Base-by-base conservation (phyloP, 2,329 filamentous ascomycete genomes). In the Thelonectria rubi region DNA sequence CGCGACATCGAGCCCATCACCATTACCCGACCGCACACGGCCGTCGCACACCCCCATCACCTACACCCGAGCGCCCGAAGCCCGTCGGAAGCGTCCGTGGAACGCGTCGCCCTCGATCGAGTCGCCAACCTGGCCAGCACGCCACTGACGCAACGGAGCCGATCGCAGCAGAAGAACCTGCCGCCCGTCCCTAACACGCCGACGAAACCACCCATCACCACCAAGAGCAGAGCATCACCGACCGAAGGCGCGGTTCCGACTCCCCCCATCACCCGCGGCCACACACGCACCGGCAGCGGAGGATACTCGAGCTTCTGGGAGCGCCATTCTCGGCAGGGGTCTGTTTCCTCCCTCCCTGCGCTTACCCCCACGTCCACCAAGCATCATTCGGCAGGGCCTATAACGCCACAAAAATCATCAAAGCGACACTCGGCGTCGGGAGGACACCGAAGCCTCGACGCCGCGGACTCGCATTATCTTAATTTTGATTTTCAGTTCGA, bases 81-180 rank as follows among this genome's bases (percentile, higher is more conserved):
- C 21, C 37, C 54, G 26, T 77, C 75, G 1, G 76, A 77, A 42
- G 66, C 66, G 3, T 76, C 75, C 4, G 49, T 63, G 15, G 70
- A 73, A 8, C 66, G 65, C 14, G 53, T 65, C 8, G 52, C 65
- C 17, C 42, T 66, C 21, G 61, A 66, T 3, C 65, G 60, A 26
- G 57, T 63, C 17, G 39, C 57, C 34, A 68, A 65, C 46, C 26
- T 49, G n/a, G 43, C 58, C n/a, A 61, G 51, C 10, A 57, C 61
- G 30, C 57, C 63, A 5, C 46, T 45, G 21, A 17, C 66, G 12
- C 20, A 53, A 20, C 69, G 71, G 47, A 68, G 73, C 45, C 55
- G 43, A 26, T 47, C 72, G 18, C 73, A 75, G 2, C 74, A 74
- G 2, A 68, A 72, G 9, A 55, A 10, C 15, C 32, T 46, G 17